These are phyloP conservation scores for Beauveria medogensis DNA, from an alignment of 2,329 filamentous ascomycete species.

Conservation along the genomic window DNA sequence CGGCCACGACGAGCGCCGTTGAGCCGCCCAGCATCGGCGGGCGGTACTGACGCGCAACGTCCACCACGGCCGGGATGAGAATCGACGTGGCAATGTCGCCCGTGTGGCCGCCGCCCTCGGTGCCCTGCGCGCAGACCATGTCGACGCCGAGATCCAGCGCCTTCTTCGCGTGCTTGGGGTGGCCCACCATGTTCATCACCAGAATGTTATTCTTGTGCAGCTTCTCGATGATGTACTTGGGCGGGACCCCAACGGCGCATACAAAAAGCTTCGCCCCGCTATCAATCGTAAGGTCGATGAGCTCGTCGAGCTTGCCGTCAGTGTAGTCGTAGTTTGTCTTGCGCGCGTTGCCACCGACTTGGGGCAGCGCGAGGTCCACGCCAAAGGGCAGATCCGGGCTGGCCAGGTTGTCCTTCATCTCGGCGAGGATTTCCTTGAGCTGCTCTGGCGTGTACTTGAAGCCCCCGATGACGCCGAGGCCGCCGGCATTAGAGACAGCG, in stretches of 20 bases:
- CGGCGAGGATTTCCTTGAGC: constrained; percentile 71
- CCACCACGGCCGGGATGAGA: constrained; percentile 77
- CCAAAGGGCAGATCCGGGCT: constrained; percentile 72
- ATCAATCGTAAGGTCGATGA: constrained; percentile 79
- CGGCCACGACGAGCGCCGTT: constrained; percentile 77
- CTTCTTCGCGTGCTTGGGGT: constrained; percentile 84
- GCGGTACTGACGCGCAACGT: constrained; percentile 66
- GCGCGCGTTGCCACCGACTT: constrained; percentile 74
- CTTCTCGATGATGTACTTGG: constrained; percentile 60
- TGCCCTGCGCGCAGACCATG: constrained; percentile 84
- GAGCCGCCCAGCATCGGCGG: constrained; percentile 61
- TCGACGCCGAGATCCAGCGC: constrained; percentile 81
- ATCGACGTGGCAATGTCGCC: constrained; percentile 78
- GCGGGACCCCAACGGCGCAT: constrained; percentile 82
- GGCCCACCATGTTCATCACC: constrained; percentile 96
- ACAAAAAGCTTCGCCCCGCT: constrained; percentile 83
- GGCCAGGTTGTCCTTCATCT: constrained; percentile 59
- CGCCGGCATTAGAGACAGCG: constrained; percentile 82
- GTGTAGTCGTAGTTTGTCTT: constrained; percentile 97
- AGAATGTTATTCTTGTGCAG: constrained; percentile 74
- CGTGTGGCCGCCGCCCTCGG: constrained; percentile 89
- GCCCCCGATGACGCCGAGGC: constrained; percentile 67
- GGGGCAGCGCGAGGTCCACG: constrained; percentile 83
- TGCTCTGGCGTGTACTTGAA: constrained; percentile 66
- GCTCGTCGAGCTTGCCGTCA: constrained; percentile 77